Evolutionary conservation across 441 rosid species (phyloP).

Genomic region (Isatis lusitanica): DNA sequence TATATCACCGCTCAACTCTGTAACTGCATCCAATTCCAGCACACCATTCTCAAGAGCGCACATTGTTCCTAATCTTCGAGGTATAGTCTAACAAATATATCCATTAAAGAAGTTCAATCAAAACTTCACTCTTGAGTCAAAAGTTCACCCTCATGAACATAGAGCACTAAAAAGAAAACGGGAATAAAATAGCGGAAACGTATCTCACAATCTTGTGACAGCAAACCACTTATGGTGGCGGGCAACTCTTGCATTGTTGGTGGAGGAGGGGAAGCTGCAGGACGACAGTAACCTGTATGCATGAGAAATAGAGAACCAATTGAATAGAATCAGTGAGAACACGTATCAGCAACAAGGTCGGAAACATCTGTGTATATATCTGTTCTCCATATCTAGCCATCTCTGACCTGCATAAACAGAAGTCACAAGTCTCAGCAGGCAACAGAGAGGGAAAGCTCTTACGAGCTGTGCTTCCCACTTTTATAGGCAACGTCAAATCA

Average conservation of each 20-base stretch:
- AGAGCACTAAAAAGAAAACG: neutral
- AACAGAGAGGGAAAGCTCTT: slow-evolving; percentile 24
- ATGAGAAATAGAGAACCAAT: slow-evolving; percentile 78
- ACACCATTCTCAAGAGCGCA: slow-evolving; percentile 99
- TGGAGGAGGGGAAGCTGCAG: slow-evolving; percentile 98
- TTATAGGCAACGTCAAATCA: neutral
- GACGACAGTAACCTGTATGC: slow-evolving; percentile 99
- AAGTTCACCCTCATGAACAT: neutral
- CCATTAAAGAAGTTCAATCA: slow-evolving; percentile 1
- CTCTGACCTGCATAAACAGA: slow-evolving; percentile 76
- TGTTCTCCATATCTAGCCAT: slow-evolving; percentile 98
- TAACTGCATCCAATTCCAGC: slow-evolving; percentile 98
- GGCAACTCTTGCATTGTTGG: slow-evolving; percentile 92
- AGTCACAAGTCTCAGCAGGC: slow-evolving; percentile 13
- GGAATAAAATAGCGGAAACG: neutral
- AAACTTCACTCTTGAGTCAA: neutral
- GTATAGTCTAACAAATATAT: slow-evolving; percentile 62
- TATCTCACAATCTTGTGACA: slow-evolving; percentile 89
- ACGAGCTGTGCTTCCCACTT: slow-evolving; percentile 11
- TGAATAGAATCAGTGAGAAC: slow-evolving; percentile 34
- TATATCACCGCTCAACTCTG: slow-evolving; percentile 93
- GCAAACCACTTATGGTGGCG: slow-evolving; percentile 80
- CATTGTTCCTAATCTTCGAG: slow-evolving; percentile 91
- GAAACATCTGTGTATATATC: slow-evolving; percentile 96
- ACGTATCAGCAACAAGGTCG: slow-evolving; percentile 97